Conservation (phyloP, 1,139 yeast genomes). For the Candida mesenterica region DNA sequence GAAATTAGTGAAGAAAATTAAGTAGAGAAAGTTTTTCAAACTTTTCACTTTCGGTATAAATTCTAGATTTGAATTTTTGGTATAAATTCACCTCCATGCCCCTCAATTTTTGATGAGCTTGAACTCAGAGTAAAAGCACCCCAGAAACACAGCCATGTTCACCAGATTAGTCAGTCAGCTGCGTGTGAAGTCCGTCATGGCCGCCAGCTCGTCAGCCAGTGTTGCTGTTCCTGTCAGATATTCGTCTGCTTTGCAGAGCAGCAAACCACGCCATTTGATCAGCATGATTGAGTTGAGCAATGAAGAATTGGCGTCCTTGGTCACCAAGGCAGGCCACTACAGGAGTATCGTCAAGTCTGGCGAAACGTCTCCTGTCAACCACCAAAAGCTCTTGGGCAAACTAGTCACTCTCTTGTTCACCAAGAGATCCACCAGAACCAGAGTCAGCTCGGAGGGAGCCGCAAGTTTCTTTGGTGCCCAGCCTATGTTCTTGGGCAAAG, state of each 20-base stretch:
- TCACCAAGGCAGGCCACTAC: slow-evolving; percentile 63
- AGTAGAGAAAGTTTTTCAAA: not conserved
- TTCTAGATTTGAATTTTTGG: not conserved
- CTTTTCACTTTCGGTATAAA: not conserved
- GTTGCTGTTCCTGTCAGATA: slow-evolving; percentile 5
- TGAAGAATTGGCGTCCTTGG: slow-evolving; percentile 65
- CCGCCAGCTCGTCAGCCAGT: slow-evolving; percentile 7
- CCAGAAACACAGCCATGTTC: slow-evolving; percentile 4
- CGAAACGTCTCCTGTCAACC: slow-evolving; percentile 41
- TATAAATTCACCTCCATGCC: slow-evolving; percentile 2
- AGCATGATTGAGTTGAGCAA: slow-evolving; percentile 74
- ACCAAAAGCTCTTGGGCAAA: slow-evolving; percentile 69
- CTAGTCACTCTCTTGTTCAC: slow-evolving; percentile 80
- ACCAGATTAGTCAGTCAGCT: not conserved
- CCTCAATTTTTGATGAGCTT: not conserved
- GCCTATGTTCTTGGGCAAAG: slow-evolving; percentile 94
- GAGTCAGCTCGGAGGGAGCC: slow-evolving; percentile 94
- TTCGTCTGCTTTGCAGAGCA: slow-evolving; percentile 14
- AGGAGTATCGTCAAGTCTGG: slow-evolving; percentile 58
- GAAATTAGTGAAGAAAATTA: not conserved
- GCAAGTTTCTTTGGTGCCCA: slow-evolving; percentile 91
- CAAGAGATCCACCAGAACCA: slow-evolving; percentile 91
- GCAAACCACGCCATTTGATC: slow-evolving; percentile 66
- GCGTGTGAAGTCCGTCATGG: slow-evolving; percentile 5
- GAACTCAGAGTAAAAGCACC: not conserved